phyloP scores from a whole-genome alignment of 129 eudicot genomes.

The Helichrysum umbraculigerum region DNA sequence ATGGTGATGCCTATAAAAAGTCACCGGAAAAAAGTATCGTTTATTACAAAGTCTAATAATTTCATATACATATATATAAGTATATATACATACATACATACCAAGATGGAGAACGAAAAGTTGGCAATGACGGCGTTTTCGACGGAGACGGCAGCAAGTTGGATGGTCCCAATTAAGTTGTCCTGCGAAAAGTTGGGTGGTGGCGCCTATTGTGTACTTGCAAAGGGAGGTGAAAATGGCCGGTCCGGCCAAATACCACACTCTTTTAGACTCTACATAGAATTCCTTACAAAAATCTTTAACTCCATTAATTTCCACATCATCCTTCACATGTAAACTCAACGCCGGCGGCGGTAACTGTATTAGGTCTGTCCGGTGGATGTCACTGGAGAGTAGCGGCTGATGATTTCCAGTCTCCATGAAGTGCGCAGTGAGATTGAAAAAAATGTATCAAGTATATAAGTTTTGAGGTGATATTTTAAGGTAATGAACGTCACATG shows the following conservation, averaged over 20 bases:
- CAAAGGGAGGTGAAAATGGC: conserved; percentile 62
- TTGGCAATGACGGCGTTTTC: conserved; percentile 56
- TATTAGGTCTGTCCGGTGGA: neutral
- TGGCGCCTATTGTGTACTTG: conserved; percentile 63
- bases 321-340: conserved; percentile 1
- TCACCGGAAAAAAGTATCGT: too few species aligned
- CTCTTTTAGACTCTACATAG: conserved; percentile 39
- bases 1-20: too few species aligned
- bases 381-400: conserved; percentile 32
- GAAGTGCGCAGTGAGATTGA: neutral
- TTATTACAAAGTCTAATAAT: too few species aligned
- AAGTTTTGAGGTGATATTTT: too few species aligned
- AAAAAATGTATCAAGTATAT: neutral
- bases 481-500: too few species aligned
- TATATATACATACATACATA: conserved; percentile 16
- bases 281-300: conserved; percentile 38
- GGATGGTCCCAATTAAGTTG: conserved; percentile 61
- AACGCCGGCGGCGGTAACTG: neutral
- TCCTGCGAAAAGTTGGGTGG: conserved; percentile 62
- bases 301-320: conserved; percentile 35
- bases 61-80: too few species aligned
- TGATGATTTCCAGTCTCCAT: conserved; percentile 23
- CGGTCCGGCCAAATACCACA: conserved; percentile 67
- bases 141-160: conserved; percentile 62
- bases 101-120: conserved; percentile 57